Evolutionary conservation across 108 stramenopile species (phyloP), one percentile per base, ranked within the genome.

Genomic region (Fistulifera pelliculosa): DNA sequence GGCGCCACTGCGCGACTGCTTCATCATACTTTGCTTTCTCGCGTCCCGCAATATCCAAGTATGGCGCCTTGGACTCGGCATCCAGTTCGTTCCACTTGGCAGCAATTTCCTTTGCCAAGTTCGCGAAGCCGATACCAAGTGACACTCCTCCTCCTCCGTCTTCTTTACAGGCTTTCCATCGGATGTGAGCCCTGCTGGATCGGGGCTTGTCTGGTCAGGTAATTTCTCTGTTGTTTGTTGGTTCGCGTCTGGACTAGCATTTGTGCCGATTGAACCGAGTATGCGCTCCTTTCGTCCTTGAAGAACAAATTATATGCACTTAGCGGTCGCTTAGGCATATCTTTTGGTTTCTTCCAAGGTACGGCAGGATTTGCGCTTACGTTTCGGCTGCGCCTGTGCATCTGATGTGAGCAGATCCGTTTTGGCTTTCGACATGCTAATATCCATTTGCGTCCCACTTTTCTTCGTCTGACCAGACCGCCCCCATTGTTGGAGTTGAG

Each of bases 261-360:
- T 6, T 6, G 16, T 45, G n/a, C 22, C 50, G 3, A 51, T 19
- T 6, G 22, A 27, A 38, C 15, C 38, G 13, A 40, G n/a, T 22
- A 60, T 13, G 10, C 58, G 48, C 10, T 49, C 31, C 76, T 56
- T 39, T 71, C 65, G n/a, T 62, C 53, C 50, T 72, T 54, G 61
- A 77, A 77, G 47, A 77, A 77, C 27, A 77, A 57, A 38, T 77
- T 77, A 57, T 77, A 77, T 8, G 76, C 76, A 54, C 59, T 61
- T 10, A 77, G 52, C 15, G 71, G 71, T 15, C 76, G 63, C 45
- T 68, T 68, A 8, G 76, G 76, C 71, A 71, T 72, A 21, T 61
- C 76, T 56, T 69, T 66, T 10, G 76, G 75, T 49, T 76, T 76
- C 41, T 76, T 76, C 75, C 75, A 76, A 49, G 58, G 58, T 27